These are phyloP conservation scores for Sporisorium sorghi DNA, from an alignment of 1,284 basidiomycete species.

Conservation along the genomic window DNA sequence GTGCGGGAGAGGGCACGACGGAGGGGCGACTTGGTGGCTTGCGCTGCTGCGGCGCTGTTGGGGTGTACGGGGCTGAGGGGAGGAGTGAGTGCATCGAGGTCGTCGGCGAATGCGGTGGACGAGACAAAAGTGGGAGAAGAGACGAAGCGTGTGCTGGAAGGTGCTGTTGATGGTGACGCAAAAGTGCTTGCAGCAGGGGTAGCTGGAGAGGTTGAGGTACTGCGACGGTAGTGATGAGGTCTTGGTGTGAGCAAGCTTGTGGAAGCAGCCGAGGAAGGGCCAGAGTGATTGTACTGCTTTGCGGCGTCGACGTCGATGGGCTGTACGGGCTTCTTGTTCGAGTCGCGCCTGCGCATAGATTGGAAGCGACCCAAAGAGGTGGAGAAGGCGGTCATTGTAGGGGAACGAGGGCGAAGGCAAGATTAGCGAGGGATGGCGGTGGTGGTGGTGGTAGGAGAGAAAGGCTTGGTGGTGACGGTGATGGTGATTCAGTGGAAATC, in stretches of 20 bases:
- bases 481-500: conserved; percentile 7
- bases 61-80: conserved; percentile 29
- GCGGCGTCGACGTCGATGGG: conserved; percentile 47
- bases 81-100: conserved; percentile 28
- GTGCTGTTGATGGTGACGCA: background rate
- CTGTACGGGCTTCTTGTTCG: conserved; percentile 25
- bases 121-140: conserved; percentile 38
- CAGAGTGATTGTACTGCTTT: conserved; percentile 22
- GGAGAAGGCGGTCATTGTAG: conserved; percentile 26
- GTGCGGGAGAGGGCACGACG: conserved; percentile 21
- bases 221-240: conserved; percentile 27
- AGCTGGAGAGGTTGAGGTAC: conserved; percentile 20
- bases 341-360: conserved; percentile 26
- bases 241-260: conserved; percentile 25
- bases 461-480: no score
- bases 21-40: conserved; percentile 33
- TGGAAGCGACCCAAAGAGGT: conserved; percentile 21
- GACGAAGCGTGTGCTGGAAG: conserved; percentile 25
- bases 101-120: conserved; percentile 19
- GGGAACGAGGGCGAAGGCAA: background rate
- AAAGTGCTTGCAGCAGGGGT: conserved; percentile 21
- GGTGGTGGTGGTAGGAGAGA: background rate
- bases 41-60: conserved; percentile 10
- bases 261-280: conserved; percentile 33
- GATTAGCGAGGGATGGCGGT: background rate